Percentiles rank a stretch among this genome's conserved stretches.
These are phyloP conservation scores for Pouteria glomerata DNA, from an alignment of 148 eudicot species.

Conservation along the genomic window DNA sequence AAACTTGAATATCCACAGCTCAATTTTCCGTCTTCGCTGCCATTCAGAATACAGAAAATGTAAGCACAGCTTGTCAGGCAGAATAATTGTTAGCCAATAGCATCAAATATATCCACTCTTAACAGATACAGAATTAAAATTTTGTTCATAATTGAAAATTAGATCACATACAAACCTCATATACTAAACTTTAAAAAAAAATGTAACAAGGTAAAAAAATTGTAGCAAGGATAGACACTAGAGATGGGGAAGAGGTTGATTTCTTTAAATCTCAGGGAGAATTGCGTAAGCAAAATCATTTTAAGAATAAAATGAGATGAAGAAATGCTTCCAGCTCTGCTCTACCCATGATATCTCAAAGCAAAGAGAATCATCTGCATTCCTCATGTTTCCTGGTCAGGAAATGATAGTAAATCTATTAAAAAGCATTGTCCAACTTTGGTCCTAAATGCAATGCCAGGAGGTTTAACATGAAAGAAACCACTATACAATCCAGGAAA, in stretches of 20 bases:
- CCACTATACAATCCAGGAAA: background rate
- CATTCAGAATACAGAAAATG: conserved; percentile 24
- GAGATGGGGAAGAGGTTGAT: background rate
- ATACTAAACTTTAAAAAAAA: background rate
- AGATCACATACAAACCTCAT: background rate
- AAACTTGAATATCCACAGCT: conserved; percentile 93
- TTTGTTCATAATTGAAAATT: background rate
- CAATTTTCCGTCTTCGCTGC: conserved; percentile 87
- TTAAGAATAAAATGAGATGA: background rate
- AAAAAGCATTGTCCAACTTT: background rate
- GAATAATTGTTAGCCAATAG: background rate
- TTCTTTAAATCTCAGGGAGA: background rate
- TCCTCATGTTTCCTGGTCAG: background rate
- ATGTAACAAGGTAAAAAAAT: no score
- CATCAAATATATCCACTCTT: background rate
- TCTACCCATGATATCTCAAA: background rate
- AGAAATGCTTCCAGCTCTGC: background rate
- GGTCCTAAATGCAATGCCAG: background rate
- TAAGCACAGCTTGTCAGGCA: conserved; percentile 12
- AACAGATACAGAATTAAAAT: background rate
- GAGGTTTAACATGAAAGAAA: background rate
- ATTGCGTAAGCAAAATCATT: background rate
- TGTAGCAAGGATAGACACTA: background rate
- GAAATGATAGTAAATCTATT: background rate
- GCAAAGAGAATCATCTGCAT: background rate